A percentile compares a stretch with the other conserved stretches of the same genome.
phyloP scores from a whole-genome alignment of 305 asterid species.

The Petunia hybrid region DNA sequence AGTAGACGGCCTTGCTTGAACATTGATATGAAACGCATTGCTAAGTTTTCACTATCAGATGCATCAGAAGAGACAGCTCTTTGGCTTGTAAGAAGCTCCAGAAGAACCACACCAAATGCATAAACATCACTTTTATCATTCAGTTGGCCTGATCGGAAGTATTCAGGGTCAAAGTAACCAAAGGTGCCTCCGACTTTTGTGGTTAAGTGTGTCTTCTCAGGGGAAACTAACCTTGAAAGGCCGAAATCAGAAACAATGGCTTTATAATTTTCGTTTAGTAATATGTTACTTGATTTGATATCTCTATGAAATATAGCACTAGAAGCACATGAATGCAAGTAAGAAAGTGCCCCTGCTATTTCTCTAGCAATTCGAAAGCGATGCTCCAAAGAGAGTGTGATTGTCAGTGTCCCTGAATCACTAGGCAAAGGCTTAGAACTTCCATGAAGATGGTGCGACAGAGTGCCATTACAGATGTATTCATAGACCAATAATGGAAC shows the following conservation, averaged over 20 bases:
- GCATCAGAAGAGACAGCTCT: constrained; percentile 37
- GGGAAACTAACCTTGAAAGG: constrained; percentile 44
- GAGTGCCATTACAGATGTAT: constrained; percentile 42
- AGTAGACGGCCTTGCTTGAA: constrained; percentile 36
- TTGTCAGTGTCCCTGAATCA: constrained; percentile 1
- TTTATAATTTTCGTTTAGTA: constrained; percentile 36
- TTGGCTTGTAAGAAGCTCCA: constrained; percentile 46
- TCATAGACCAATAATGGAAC: not conserved
- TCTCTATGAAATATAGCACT: too few species aligned
- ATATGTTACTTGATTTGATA: too few species aligned
- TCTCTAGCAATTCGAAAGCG: constrained; percentile 45
- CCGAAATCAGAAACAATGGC: constrained; percentile 48
- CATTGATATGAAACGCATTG: constrained; percentile 32
- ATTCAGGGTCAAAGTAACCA: constrained; percentile 45
- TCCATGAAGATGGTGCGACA: constrained; percentile 41
- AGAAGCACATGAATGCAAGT: too few species aligned
- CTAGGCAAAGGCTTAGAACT: not conserved
- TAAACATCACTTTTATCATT: constrained; percentile 49
- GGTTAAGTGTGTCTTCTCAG: constrained; percentile 48
- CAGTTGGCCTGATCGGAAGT: constrained; percentile 44
- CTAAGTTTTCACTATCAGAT: constrained; percentile 40
- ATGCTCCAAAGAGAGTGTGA: constrained; percentile 36
- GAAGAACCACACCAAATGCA: constrained; percentile 49
- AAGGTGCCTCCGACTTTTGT: constrained; percentile 45
- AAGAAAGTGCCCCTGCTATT: constrained; percentile 42